Conservation (phyloP, 2,329 filamentous ascomycete genomes). For the Fusarium hostae region DNA sequence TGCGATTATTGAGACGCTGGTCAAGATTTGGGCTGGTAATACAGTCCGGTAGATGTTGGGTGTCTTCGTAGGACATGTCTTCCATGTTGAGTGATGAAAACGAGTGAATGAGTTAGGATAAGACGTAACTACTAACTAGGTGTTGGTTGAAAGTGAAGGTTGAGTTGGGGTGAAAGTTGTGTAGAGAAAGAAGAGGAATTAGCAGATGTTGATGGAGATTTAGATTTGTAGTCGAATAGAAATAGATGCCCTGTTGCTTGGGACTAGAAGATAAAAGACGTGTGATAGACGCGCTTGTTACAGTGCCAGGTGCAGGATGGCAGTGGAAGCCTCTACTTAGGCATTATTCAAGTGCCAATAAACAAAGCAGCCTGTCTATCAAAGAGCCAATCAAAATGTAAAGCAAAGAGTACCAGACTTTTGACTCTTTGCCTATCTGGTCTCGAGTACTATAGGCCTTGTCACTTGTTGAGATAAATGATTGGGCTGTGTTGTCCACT, state of each 20-base stretch:
- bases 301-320: neutral
- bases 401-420: neutral
- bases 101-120: neutral
- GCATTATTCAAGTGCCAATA: neutral
- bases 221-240: neutral
- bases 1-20: neutral
- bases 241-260: neutral
- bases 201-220: neutral
- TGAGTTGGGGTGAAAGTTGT: neutral
- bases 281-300: neutral
- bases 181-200: neutral
- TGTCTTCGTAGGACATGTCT: neutral
- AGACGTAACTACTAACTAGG: neutral
- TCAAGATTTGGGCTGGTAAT: accelerated
- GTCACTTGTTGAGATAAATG: neutral
- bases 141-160: neutral
- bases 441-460: accelerated
- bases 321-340: neutral
- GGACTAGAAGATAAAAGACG: neutral
- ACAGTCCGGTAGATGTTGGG: neutral
- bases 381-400: conserved; percentile 2
- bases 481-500: neutral
- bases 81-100: neutral
- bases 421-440: neutral
- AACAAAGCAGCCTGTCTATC: conserved; percentile 14